These are phyloP conservation scores for Apophysomyces variabilis DNA, from an alignment of 371 early-diverging fungal genomes.

Conservation along the genomic window DNA sequence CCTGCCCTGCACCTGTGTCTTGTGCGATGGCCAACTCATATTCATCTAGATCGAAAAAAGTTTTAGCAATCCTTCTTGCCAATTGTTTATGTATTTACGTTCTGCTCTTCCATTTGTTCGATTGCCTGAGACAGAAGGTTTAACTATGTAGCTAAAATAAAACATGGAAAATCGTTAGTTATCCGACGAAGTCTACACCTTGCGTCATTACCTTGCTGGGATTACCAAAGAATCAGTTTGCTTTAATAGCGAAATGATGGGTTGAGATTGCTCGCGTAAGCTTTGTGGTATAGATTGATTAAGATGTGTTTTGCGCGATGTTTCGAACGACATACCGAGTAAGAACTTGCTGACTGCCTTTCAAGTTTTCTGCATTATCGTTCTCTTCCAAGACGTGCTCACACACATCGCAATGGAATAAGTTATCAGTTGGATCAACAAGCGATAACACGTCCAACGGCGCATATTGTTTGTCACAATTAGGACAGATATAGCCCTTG, in stretches of 20 bases:
- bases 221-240: constrained; percentile 79
- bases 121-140: constrained; percentile 32
- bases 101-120: constrained; percentile 25
- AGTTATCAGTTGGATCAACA: constrained; percentile 48
- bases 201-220: constrained; percentile 54
- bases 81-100: constrained; percentile 20
- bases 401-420: constrained; percentile 70
- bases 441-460: constrained; percentile 63
- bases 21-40: constrained; percentile 71
- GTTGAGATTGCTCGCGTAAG: constrained; percentile 80
- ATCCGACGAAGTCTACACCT: neutral
- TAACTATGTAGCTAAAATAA: constrained; percentile 46
- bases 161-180: neutral
- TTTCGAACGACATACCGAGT: constrained; percentile 20
- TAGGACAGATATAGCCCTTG: constrained; percentile 73
- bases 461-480: constrained; percentile 59
- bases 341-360: constrained; percentile 45
- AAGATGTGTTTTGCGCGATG: too few species aligned
- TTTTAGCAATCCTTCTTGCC: neutral
- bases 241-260: constrained; percentile 82
- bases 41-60: constrained; percentile 24
- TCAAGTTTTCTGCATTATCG: constrained; percentile 67
- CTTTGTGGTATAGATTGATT: constrained; percentile 24
- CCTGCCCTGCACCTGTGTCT: constrained; percentile 75
- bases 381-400: constrained; percentile 65